Percentiles rank a stretch among this genome's conserved stretches.
These are phyloP conservation scores for Porogramme epimiltina DNA, from an alignment of 1,284 basidiomycete genomes.

Conservation along the genomic window DNA sequence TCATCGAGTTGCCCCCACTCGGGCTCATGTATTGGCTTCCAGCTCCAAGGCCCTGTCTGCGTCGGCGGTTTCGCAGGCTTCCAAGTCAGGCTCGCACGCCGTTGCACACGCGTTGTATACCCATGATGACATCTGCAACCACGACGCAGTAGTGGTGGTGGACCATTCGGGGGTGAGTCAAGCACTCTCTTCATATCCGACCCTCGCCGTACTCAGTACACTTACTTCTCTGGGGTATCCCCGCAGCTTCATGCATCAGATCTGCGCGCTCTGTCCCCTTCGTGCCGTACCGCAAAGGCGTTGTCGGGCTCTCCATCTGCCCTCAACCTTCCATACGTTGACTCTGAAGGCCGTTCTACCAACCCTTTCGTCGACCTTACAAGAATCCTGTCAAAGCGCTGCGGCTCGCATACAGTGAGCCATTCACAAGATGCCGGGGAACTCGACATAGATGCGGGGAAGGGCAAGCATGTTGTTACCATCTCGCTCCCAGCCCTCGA, in stretches of 20 bases:
- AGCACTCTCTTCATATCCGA: background rate
- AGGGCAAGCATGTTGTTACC: conserved; percentile 56
- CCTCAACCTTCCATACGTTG: conserved; percentile 65
- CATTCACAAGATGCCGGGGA: conserved; percentile 13
- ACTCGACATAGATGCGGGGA: conserved; percentile 16
- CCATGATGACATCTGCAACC: conserved; percentile 53
- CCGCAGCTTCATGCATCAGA: conserved; percentile 70
- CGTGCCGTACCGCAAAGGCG: conserved; percentile 47
- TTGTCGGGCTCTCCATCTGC: conserved; percentile 52
- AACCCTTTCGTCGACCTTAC: conserved; percentile 39
- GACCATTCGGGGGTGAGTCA: conserved; percentile 67
- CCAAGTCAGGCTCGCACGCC: conserved; percentile 32
- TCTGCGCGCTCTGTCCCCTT: conserved; percentile 56
- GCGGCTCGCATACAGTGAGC: conserved; percentile 43
- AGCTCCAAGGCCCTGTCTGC: conserved; percentile 51
- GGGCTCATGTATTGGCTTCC: conserved; percentile 4
- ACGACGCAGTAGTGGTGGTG: conserved; percentile 65
- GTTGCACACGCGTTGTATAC: conserved; percentile 48
- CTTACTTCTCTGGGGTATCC: conserved; percentile 1
- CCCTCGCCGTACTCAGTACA: background rate
- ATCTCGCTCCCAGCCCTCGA: conserved; percentile 54
- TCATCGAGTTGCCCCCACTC: background rate
- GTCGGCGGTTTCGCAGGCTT: conserved; percentile 36
- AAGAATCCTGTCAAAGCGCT: conserved; percentile 48
- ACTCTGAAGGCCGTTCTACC: conserved; percentile 26